Conservation (phyloP, 345 rosid genomes). For the Raphanus raphanistrum region DNA sequence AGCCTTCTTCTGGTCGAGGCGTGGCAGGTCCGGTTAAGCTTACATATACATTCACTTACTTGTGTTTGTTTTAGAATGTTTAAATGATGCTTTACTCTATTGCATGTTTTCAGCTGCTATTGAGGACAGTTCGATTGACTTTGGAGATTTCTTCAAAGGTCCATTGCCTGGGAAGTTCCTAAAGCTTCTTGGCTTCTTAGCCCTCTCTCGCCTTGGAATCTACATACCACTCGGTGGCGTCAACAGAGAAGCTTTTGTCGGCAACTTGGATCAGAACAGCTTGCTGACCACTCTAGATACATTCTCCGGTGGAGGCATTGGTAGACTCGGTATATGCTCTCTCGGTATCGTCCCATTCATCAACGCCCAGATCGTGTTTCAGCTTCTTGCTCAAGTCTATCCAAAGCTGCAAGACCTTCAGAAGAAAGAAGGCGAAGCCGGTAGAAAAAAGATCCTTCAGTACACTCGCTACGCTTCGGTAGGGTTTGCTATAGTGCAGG, state of each 20-base stretch:
- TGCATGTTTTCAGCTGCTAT: constrained; percentile 73
- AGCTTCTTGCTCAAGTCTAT: constrained; percentile 92
- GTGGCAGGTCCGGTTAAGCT: constrained; percentile 61
- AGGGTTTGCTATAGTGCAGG: constrained; percentile 89
- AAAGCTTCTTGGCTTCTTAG: constrained; percentile 79
- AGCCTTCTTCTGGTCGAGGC: constrained; percentile 69
- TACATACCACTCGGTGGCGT: constrained; percentile 97
- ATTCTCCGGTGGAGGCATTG: constrained; percentile 97
- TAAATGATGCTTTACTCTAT: constrained; percentile 20
- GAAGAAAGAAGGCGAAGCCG: constrained; percentile 99
- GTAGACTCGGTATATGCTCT: constrained; percentile 93
- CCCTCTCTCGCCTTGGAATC: constrained; percentile 88
- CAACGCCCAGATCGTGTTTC: constrained; percentile 94
- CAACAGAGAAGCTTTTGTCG: constrained; percentile 84
- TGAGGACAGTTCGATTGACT: constrained; percentile 96
- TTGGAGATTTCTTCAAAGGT: constrained; percentile 96
- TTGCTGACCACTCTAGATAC: constrained; percentile 90
- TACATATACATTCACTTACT: background rate
- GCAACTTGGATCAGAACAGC: constrained; percentile 91
- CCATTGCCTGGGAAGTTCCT: constrained; percentile 92
- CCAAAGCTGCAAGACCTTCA: constrained; percentile 99
- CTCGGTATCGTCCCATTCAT: constrained; percentile 97
- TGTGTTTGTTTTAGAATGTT: constrained; percentile 6
- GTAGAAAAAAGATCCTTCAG: constrained; percentile 92
- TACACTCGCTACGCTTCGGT: constrained; percentile 93